phyloP scores from a whole-genome alignment of 2,329 filamentous ascomycete species.

The Dryadomyces sulphureus region DNA sequence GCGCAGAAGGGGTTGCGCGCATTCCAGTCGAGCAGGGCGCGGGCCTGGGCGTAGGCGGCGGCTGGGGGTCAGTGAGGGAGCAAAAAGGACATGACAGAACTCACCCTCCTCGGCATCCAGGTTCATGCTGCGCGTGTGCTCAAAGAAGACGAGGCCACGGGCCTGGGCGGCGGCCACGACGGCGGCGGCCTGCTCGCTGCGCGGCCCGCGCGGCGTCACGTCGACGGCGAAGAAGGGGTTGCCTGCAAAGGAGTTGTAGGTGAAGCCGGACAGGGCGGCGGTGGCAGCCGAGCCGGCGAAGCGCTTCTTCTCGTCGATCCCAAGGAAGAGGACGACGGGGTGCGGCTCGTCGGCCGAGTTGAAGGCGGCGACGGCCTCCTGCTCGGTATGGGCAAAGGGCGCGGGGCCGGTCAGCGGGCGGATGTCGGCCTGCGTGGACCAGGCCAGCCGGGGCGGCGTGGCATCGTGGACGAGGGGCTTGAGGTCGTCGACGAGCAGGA shows the following conservation, averaged over 20 bases:
- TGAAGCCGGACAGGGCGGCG: constrained; percentile 22
- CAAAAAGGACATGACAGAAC: background rate
- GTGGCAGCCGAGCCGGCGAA: constrained; percentile 15
- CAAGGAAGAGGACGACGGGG: constrained; percentile 71
- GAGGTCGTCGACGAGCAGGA: constrained; percentile 67
- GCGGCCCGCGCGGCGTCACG: constrained; percentile 49
- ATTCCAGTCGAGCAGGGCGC: constrained; percentile 90
- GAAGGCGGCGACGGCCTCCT: constrained; percentile 55
- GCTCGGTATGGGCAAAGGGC: constrained; percentile 57
- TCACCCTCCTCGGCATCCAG: constrained; percentile 32
- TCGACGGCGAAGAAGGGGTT: constrained; percentile 83
- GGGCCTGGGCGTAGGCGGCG: constrained; percentile 78
- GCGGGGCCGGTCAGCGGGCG: constrained; percentile 53
- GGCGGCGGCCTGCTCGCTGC: constrained; percentile 40
- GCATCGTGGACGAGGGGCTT: constrained; percentile 50
- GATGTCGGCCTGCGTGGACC: constrained; percentile 55
- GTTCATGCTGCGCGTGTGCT: constrained; percentile 33
- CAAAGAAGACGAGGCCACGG: constrained; percentile 49
- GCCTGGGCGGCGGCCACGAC: constrained; percentile 43
- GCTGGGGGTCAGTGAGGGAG: constrained; percentile 33
- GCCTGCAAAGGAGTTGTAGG: constrained; percentile 59
- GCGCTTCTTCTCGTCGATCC: constrained; percentile 50
- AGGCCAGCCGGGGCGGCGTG: constrained; percentile 38
- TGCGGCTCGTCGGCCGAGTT: constrained; percentile 49
- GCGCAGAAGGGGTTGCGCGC: constrained; percentile 81